Evolutionary conservation across 2,329 filamentous ascomycete species (phyloP).

Genomic region (Aspergillus calidoustus): DNA sequence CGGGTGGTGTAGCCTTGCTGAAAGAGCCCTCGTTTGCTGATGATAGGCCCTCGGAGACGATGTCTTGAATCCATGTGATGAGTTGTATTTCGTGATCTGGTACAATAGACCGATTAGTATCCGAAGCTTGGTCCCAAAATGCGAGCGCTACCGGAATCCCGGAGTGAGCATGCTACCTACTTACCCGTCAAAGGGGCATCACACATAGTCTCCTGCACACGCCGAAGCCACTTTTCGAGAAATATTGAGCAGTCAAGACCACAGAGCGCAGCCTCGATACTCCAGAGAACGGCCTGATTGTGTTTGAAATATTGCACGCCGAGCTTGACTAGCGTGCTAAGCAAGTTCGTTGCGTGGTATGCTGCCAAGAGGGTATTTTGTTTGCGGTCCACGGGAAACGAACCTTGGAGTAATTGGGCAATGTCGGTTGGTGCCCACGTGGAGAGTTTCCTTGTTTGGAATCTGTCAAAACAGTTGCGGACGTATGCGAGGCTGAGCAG

Average conservation of each 20-base stretch:
- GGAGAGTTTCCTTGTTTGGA: background rate
- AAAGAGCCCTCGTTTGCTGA: background rate
- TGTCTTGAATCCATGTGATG: conserved; percentile 7
- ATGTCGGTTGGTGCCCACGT: background rate
- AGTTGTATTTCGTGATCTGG: conserved; percentile 1
- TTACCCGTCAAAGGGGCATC: background rate
- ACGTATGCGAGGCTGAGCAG: conserved; percentile 14
- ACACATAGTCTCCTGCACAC: background rate
- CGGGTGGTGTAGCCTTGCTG: background rate
- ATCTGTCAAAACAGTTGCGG: conserved; percentile 1
- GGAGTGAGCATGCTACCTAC: background rate
- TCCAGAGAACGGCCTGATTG: conserved; percentile 10
- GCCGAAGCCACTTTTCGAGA: conserved; percentile 10
- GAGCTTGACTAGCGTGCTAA: background rate
- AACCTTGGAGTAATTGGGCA: background rate
- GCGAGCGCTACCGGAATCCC: too few species aligned
- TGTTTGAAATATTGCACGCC: conserved; percentile 10
- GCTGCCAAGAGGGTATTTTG: background rate
- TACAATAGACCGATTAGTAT: too few species aligned
- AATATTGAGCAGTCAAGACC: conserved; percentile 8
- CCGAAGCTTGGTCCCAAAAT: background rate
- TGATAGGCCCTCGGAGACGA: conserved; percentile 5
- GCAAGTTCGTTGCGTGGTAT: conserved; percentile 1
- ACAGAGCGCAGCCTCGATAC: background rate
- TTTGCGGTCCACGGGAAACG: background rate